phyloP scores from a whole-genome alignment of 179 eudicot species.

The Patellifolia procumbens region DNA sequence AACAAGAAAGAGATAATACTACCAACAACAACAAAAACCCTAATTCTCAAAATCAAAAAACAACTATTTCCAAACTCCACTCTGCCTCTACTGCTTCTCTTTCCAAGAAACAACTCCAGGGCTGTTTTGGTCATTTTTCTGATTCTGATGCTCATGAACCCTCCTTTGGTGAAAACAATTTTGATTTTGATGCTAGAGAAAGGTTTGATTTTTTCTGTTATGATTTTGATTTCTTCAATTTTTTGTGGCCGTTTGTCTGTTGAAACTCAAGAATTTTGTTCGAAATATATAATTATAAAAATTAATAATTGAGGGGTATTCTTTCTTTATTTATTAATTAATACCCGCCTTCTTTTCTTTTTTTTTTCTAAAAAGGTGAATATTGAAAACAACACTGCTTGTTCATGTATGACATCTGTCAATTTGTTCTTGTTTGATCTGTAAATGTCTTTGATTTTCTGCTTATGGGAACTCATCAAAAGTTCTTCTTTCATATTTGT shows the following conservation, averaged over 20 bases:
- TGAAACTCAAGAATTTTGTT: not conserved
- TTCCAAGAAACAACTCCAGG: conserved; percentile 10
- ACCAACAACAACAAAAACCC: not conserved
- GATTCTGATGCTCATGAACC: conserved; percentile 34
- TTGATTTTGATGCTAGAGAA: conserved; percentile 57
- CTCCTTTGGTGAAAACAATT: conserved; percentile 72
- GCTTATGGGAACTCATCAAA: conserved; percentile 29
- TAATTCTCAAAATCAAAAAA: not conserved
- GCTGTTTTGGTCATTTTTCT: conserved; percentile 24
- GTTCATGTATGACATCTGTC: conserved; percentile 35
- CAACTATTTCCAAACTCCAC: conserved; percentile 20
- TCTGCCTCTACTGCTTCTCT: conserved; percentile 32
- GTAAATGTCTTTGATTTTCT: conserved; percentile 19
- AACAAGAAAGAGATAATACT: not conserved
- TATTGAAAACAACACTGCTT: conserved; percentile 27
- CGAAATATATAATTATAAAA: too few species aligned
- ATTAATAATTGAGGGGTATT: conserved; percentile 23
- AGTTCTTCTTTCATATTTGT: conserved; percentile 9
- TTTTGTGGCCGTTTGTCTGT: conserved; percentile 18
- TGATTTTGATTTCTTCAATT: not conserved
- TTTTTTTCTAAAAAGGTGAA: conserved; percentile 26
- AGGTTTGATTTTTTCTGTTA: conserved; percentile 61
- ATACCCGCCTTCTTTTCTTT: conserved; percentile 23
- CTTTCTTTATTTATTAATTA: conserved; percentile 26
- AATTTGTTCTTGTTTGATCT: conserved; percentile 12